Evolutionary conservation across 192 early-diverging fungal species (phyloP).

Genomic region (Blastocladiella britannica): DNA sequence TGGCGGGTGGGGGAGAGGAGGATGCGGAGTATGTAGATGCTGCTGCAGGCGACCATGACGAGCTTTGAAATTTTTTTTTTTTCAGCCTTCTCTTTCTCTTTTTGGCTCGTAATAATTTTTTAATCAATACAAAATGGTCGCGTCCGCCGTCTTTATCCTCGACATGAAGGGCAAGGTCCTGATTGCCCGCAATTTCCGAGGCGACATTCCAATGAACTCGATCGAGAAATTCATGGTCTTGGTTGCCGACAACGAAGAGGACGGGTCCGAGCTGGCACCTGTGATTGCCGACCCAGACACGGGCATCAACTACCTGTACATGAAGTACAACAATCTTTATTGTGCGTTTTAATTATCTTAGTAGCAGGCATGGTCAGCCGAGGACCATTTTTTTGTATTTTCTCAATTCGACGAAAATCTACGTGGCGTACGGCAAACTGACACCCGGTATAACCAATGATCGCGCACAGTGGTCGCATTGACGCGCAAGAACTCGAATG

Average conservation of each 20-base stretch:
- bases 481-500: constrained; percentile 94
- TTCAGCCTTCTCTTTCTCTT: too few relatives aligned
- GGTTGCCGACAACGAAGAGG: constrained; percentile 79
- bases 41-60: too few relatives aligned
- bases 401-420: background rate
- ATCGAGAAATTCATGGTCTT: constrained; percentile 97
- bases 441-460: constrained; percentile 1
- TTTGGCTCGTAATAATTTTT: too few relatives aligned
- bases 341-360: too few relatives aligned
- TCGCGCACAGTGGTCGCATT: constrained; percentile 57
- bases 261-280: constrained; percentile 48
- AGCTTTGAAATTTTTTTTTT: too few relatives aligned
- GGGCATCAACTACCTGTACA: constrained; percentile 84
- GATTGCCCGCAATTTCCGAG: constrained; percentile 92
- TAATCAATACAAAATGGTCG: too few relatives aligned
- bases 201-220: constrained; percentile 88
- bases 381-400: too few relatives aligned
- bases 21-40: too few relatives aligned
- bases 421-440: too few relatives aligned
- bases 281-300: constrained; percentile 84
- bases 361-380: too few relatives aligned
- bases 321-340: constrained; percentile 88
- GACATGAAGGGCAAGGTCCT: constrained; percentile 98
- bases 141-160: constrained; percentile 69
- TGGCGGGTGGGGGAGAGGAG: too few relatives aligned